Evolutionary conservation across 2,329 filamentous ascomycete species (phyloP).

Genomic region (Fusarium stilboides): DNA sequence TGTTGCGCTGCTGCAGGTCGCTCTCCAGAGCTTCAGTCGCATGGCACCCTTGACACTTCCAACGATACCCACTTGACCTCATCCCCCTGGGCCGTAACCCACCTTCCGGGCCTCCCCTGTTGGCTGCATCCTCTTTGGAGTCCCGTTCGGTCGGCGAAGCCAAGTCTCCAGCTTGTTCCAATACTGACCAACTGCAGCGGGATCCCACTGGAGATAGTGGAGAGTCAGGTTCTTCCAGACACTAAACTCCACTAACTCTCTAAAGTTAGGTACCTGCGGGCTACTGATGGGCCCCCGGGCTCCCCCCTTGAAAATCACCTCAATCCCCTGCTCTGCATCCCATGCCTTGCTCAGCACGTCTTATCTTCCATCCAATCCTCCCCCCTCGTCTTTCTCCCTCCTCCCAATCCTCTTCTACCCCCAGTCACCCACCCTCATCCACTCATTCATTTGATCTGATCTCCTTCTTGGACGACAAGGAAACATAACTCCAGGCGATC

Average conservation of each 20-base stretch:
- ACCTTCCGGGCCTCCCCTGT: slow-evolving; percentile 40
- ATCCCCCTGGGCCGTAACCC: slow-evolving; percentile 6
- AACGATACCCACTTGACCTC: background rate
- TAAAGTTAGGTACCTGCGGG: slow-evolving; percentile 32
- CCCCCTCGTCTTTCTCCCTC: slow-evolving; percentile 36
- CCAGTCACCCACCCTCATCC: slow-evolving; percentile 45
- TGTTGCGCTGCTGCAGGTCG: slow-evolving; percentile 20
- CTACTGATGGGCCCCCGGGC: slow-evolving; percentile 8
- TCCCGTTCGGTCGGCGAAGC: slow-evolving; percentile 22
- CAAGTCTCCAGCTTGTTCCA: slow-evolving; percentile 15
- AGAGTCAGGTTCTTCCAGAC: slow-evolving; percentile 18
- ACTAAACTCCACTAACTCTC: slow-evolving; percentile 36
- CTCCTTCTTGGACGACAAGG: slow-evolving; percentile 48
- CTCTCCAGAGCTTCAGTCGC: slow-evolving; percentile 37
- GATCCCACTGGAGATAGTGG: slow-evolving; percentile 18
- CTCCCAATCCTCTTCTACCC: slow-evolving; percentile 45
- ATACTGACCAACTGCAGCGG: background rate
- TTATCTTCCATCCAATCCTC: slow-evolving; percentile 41
- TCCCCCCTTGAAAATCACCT: slow-evolving; percentile 14
- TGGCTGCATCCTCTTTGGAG: slow-evolving; percentile 18
- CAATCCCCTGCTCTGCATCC: slow-evolving; percentile 2
- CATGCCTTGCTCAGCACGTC: slow-evolving; percentile 18
- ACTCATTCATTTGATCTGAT: slow-evolving; percentile 46
- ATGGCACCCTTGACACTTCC: slow-evolving; percentile 39
- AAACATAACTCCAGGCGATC: slow-evolving; percentile 49